These are phyloP conservation scores for Pythium sukuiense DNA, from an alignment of 352 stramenopile genomes.

Conservation along the genomic window DNA sequence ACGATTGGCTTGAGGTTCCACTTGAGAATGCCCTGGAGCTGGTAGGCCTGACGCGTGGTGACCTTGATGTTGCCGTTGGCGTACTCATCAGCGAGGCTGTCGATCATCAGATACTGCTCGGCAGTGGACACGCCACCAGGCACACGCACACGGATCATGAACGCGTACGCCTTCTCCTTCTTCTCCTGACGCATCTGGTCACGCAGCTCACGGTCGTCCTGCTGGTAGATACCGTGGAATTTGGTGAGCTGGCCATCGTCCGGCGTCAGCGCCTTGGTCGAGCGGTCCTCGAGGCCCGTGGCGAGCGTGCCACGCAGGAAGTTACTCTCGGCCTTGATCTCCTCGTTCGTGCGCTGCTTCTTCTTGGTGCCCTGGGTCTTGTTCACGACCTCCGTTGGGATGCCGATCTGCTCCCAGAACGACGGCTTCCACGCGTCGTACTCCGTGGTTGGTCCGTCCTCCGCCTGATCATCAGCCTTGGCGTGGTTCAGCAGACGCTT, in stretches of 20 bases:
- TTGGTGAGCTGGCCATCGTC: constrained; percentile 90
- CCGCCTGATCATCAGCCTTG: constrained; percentile 82
- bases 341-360: constrained; percentile 80
- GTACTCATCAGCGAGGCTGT: constrained; percentile 92
- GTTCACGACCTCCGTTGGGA: constrained; percentile 56
- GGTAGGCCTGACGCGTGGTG: constrained; percentile 96
- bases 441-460: constrained; percentile 73
- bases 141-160: constrained; percentile 97
- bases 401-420: constrained; percentile 74
- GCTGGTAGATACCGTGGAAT: constrained; percentile 98
- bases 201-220: constrained; percentile 93
- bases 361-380: constrained; percentile 44
- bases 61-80: constrained; percentile 95
- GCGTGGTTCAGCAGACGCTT: constrained; percentile 54
- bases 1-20: constrained; percentile 96
- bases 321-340: constrained; percentile 84
- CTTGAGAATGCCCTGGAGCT: constrained; percentile 97
- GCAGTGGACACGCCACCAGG: constrained; percentile 93
- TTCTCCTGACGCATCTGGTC: constrained; percentile 78
- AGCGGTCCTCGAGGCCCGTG: constrained; percentile 63
- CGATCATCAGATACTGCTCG: constrained; percentile 93
- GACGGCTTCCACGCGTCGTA: constrained; percentile 72
- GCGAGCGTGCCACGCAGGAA: constrained; percentile 71
- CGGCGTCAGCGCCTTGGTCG: constrained; percentile 64
- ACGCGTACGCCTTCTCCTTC: constrained; percentile 93